Evolutionary conservation across 306 rosid genomes (phyloP), one percentile per base, ranked within the genome.

Genomic region (Casuarina cunninghamiana): DNA sequence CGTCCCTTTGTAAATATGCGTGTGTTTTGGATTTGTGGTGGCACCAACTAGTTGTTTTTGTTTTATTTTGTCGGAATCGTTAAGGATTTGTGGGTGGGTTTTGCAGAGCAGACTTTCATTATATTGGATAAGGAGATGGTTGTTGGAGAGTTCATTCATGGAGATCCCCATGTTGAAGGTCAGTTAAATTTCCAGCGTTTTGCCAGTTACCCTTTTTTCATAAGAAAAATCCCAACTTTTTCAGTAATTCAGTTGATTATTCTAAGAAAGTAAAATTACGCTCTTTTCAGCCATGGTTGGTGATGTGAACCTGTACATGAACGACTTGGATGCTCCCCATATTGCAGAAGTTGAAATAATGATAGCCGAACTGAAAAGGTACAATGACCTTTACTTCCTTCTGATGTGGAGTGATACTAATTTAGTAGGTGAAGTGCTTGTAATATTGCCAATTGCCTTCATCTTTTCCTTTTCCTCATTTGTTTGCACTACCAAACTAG

Each of bases 241-340:
- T 21, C 32, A 57, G 16, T 37, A 17, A 57, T 15, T 41, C 5
- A 21, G 39, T 46, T 86, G 10, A 37, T 42, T n/a, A 48, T 49
- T 63, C 37, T 10, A 44, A 77, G 35, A 53, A 71, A 78, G 75
- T 88, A 55, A 83, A 61, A 16, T 6, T 82, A 6, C 75, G 54
- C 61, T 66, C 53, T 53, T 78, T 48, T 89, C 87, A 94, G 97
- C 97, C 72, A 89, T 92, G 98, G 87, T 88, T 60, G 97, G 98
- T 81, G 98, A 95, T 88, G 98, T 95, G 69, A 95, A 95, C 81
- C 76, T 95, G 19, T 95, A 91, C 83, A 92, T 92, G 93, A 92
- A 95, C 83, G 91, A 92, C 50, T 79, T 78, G 58, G 90, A 95
- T 72, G 83, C 89, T 84, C 87, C 92, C 71, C 89, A 80, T n/a